These are phyloP conservation scores for Phyllosticta capitalensis DNA, from an alignment of 2,329 filamentous ascomycete species.

Conservation along the genomic window DNA sequence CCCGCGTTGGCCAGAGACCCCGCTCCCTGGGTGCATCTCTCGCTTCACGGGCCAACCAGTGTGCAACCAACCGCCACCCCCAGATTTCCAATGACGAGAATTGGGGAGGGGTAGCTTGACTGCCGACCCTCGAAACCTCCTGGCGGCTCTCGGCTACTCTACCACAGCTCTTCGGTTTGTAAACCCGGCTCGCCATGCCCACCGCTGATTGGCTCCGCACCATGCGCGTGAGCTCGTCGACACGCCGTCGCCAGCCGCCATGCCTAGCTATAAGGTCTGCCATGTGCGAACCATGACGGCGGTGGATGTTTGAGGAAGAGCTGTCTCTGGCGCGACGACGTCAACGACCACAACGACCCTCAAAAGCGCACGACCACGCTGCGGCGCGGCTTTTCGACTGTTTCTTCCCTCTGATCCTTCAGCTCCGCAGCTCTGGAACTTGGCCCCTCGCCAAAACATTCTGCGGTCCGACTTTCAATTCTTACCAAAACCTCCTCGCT, in stretches of 20 bases:
- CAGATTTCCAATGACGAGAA: neutral
- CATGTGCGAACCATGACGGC: neutral
- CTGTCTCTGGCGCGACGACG: neutral
- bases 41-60: neutral
- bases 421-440: neutral
- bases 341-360: neutral
- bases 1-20: neutral
- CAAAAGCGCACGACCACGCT: neutral
- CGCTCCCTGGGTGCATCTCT: neutral
- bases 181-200: neutral
- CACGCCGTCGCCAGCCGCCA: neutral
- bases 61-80: neutral
- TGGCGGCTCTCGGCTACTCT: conserved; percentile 9
- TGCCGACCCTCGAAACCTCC: neutral
- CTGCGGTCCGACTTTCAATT: neutral
- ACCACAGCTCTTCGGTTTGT: neutral
- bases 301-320: neutral
- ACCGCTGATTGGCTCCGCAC: neutral
- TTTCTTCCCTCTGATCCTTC: neutral
- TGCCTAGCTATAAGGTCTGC: neutral
- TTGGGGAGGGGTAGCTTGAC: neutral
- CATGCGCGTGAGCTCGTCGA: neutral
- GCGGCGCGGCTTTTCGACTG: neutral
- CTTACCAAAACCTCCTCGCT: neutral
- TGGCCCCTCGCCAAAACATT: neutral